These are phyloP conservation scores for Centaurea solstitialis DNA, from an alignment of 129 eudicot genomes.

Conservation along the genomic window DNA sequence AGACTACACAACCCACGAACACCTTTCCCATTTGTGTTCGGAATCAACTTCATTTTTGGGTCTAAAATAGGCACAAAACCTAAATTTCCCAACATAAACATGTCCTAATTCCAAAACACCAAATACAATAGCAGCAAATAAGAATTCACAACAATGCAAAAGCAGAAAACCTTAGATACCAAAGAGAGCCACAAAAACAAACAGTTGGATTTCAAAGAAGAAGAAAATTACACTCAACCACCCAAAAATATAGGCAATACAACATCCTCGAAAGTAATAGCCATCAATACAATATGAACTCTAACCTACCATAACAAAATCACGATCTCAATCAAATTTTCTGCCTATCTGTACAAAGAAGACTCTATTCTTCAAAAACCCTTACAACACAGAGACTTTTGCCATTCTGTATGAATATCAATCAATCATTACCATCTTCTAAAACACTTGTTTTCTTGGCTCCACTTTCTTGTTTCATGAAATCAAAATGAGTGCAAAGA, in stretches of 20 bases:
- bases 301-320: slow-evolving; percentile 11
- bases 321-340: slow-evolving; percentile 2
- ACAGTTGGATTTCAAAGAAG: background rate
- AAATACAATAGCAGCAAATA: background rate
- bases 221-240: slow-evolving; percentile 18
- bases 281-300: slow-evolving; percentile 23
- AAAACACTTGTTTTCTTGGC: slow-evolving; percentile 4
- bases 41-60: background rate
- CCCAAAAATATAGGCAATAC: slow-evolving; percentile 18
- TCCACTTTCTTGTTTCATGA: slow-evolving; percentile 5
- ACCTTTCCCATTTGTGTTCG: background rate
- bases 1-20: background rate
- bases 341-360: slow-evolving; percentile 30
- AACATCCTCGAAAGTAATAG: slow-evolving; percentile 4
- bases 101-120: background rate
- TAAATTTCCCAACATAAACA: background rate
- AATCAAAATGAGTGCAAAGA: background rate
- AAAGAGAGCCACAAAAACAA: background rate
- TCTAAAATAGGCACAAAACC: background rate
- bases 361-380: slow-evolving; percentile 36
- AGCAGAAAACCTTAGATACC: background rate
- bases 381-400: slow-evolving; percentile 18
- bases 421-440: slow-evolving; percentile 13
- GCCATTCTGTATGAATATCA: slow-evolving; percentile 16
- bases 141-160: background rate